Conservation (phyloP, 176 grass and related monocot genomes). For the Bothriochloa decipiens region DNA sequence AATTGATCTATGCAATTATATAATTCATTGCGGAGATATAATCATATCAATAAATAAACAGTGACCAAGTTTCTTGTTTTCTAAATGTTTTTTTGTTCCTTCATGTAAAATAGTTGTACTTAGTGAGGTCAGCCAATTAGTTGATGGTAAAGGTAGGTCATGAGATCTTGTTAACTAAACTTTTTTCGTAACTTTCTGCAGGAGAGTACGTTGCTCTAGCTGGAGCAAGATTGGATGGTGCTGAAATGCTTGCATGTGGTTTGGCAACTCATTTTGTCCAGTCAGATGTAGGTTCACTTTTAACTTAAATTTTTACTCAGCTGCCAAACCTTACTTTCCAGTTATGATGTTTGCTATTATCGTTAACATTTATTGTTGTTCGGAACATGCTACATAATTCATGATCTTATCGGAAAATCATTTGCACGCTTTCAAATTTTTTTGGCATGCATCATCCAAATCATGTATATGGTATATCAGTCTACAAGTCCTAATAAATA, state of each 20-base stretch:
- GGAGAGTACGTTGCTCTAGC: constrained; percentile 88
- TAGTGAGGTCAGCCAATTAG: background rate
- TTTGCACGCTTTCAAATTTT: constrained; percentile 12
- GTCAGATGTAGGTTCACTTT: constrained; percentile 57
- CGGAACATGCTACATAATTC: background rate
- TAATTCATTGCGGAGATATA: background rate
- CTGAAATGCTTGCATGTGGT: constrained; percentile 97
- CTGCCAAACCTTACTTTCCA: background rate
- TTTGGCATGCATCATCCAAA: constrained; percentile 9
- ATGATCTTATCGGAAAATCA: background rate
- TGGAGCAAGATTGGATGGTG: constrained; percentile 81
- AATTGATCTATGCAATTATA: background rate
- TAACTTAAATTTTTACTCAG: constrained; percentile 21
- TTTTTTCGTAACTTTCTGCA: constrained; percentile 24
- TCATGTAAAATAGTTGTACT: background rate
- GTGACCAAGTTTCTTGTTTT: background rate
- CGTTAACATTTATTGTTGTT: background rate
- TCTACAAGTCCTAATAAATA: no score
- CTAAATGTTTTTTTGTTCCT: background rate
- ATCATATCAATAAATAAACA: background rate
- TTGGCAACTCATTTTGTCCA: constrained; percentile 89
- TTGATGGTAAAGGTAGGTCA: background rate
- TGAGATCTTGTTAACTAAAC: background rate
- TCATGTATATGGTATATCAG: constrained; percentile 1
- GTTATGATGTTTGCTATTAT: background rate